Evolutionary conservation across 2,329 filamentous ascomycete genomes (phyloP).

Genomic region (Incumbomyces delicatus): DNA sequence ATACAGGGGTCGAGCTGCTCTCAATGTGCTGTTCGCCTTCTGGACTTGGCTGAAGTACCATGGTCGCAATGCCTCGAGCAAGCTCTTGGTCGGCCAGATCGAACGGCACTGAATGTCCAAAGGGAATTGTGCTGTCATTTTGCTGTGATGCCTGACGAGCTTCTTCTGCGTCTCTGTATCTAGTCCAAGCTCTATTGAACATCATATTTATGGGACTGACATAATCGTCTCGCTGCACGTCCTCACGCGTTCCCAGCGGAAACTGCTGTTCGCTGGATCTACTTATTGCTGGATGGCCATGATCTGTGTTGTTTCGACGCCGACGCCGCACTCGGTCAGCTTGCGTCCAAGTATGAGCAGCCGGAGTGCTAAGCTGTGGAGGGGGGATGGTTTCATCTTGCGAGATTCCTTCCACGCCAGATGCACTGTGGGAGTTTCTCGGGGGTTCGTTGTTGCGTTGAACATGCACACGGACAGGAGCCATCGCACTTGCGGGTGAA

Average conservation of each 20-base stretch:
- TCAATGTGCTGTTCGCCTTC: background rate
- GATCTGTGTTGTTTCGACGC: background rate
- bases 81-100: background rate
- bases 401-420: no score
- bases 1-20: background rate
- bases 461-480: background rate
- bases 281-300: background rate
- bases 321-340: background rate
- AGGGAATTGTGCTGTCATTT: background rate
- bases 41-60: background rate
- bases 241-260: slow-evolving; percentile 19
- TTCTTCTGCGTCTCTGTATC: slow-evolving; percentile 18
- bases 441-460: background rate
- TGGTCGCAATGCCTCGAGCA: background rate
- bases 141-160: background rate
- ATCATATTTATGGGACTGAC: slow-evolving; percentile 16
- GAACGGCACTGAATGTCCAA: background rate
- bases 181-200: slow-evolving; percentile 17
- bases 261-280: slow-evolving; percentile 4
- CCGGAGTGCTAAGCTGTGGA: no score
- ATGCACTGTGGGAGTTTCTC: background rate
- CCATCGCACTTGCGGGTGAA: background rate
- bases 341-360: no score
- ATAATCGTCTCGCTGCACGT: slow-evolving; percentile 18
- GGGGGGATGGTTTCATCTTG: no score